Conservation (phyloP, 768 basidiomycete genomes). For the Chiua virens region DNA sequence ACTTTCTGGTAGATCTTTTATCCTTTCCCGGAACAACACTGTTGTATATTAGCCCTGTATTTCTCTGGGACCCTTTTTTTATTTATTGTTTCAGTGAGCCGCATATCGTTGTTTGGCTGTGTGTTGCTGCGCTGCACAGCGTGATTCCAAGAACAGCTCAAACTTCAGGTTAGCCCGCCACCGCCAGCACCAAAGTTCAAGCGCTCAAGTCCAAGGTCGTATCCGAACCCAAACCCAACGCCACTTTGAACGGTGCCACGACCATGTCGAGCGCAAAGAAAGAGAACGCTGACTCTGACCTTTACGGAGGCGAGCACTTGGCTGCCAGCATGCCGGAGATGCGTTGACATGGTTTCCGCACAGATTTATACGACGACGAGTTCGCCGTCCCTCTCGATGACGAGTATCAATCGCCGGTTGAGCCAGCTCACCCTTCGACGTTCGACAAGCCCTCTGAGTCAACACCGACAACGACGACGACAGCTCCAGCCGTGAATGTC, state of each 20-base stretch:
- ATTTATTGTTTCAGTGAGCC: conserved; percentile 18
- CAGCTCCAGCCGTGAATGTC: conserved; percentile 17
- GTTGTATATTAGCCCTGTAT: conserved; percentile 28
- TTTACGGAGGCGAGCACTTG: conserved; percentile 44
- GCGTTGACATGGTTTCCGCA: conserved; percentile 2
- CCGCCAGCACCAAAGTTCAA: not conserved
- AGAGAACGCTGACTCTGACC: conserved; percentile 38
- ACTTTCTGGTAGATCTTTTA: conserved; percentile 14
- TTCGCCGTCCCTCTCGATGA: conserved; percentile 34
- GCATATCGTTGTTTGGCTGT: conserved; percentile 25
- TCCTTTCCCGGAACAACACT: conserved; percentile 10
- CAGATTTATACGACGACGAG: conserved; percentile 57
- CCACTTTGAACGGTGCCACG: not conserved
- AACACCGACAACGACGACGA: conserved; percentile 16
- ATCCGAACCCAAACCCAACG: not conserved
- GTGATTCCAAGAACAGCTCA: too few relatives aligned
- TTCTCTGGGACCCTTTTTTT: conserved; percentile 14
- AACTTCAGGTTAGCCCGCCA: not conserved
- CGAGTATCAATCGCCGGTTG: conserved; percentile 30
- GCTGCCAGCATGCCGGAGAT: not conserved
- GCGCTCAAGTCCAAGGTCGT: not conserved
- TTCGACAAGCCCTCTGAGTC: conserved; percentile 17
- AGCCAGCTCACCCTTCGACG: conserved; percentile 22
- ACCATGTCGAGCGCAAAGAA: conserved; percentile 27
- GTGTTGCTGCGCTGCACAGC: conserved; percentile 7